phyloP scores from a whole-genome alignment of 805 yeast species.

The Candida endomychidarum region DNA sequence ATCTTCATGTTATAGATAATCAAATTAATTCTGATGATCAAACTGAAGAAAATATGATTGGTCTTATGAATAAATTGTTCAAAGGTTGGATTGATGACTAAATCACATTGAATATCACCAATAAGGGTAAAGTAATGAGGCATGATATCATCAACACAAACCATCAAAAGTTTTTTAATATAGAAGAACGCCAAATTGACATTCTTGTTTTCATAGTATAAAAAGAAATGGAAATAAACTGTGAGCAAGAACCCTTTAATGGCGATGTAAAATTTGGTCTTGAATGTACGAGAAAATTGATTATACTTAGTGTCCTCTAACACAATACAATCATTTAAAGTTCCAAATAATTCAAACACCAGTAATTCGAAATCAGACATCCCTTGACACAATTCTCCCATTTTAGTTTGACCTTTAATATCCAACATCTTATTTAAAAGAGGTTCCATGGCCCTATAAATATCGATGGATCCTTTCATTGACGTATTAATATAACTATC shows the following conservation, averaged over 20 bases:
- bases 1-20: constrained; percentile 24
- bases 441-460: constrained; percentile 25
- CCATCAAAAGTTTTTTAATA: constrained; percentile 31
- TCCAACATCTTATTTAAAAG: constrained; percentile 40
- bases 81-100: constrained; percentile 35
- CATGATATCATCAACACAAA: constrained; percentile 32
- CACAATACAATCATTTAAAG: constrained; percentile 19
- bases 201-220: constrained; percentile 38
- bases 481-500: constrained; percentile 42
- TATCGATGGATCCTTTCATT: constrained; percentile 29
- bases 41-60: constrained; percentile 29
- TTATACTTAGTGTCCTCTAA: constrained; percentile 9
- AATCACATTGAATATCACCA: constrained; percentile 36
- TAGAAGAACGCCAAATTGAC: constrained; percentile 36
- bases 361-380: constrained; percentile 37
- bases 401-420: constrained; percentile 36
- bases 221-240: constrained; percentile 41
- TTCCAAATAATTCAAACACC: constrained; percentile 31
- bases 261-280: constrained; percentile 28
- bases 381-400: constrained; percentile 35
- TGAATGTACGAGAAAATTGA: constrained; percentile 17
- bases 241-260: constrained; percentile 36
- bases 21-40: constrained; percentile 31
- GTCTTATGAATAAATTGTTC: constrained; percentile 32
- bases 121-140: constrained; percentile 37